phyloP scores from a whole-genome alignment of 75 land plant genomes.

The Sequoia sempervirens region DNA sequence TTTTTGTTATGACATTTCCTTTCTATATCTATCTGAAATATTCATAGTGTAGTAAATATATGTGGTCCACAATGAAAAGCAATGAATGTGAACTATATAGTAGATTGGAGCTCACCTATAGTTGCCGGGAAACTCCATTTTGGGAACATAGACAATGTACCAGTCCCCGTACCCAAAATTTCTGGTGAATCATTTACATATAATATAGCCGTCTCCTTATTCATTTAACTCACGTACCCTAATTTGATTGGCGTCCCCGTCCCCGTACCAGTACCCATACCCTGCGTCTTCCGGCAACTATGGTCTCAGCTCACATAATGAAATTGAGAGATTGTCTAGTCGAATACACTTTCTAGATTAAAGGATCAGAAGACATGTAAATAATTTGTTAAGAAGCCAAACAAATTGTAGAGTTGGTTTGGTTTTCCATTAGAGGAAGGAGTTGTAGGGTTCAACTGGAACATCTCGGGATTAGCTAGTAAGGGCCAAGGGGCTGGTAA shows the following conservation, averaged over 20 bases:
- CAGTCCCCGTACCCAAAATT: no score
- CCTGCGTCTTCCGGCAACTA: no score
- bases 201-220: no score
- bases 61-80: not conserved
- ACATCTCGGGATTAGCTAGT: not conserved
- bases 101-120: no score
- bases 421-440: not conserved
- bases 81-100: not conserved
- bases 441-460: not conserved
- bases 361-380: not conserved
- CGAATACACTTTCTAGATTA: not conserved
- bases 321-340: not conserved
- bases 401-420: not conserved
- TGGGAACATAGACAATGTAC: no score
- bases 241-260: no score
- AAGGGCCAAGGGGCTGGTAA: not conserved
- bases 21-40: not conserved
- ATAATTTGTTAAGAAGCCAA: not conserved
- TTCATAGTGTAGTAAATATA: not conserved
- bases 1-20: not conserved
- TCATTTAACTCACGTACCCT: no score
- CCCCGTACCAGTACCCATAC: no score
- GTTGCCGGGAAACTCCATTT: no score
- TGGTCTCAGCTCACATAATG: no score
- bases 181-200: no score